phyloP scores from a whole-genome alignment of 2,329 filamentous ascomycete species.

The Lachnellula hyalina region DNA sequence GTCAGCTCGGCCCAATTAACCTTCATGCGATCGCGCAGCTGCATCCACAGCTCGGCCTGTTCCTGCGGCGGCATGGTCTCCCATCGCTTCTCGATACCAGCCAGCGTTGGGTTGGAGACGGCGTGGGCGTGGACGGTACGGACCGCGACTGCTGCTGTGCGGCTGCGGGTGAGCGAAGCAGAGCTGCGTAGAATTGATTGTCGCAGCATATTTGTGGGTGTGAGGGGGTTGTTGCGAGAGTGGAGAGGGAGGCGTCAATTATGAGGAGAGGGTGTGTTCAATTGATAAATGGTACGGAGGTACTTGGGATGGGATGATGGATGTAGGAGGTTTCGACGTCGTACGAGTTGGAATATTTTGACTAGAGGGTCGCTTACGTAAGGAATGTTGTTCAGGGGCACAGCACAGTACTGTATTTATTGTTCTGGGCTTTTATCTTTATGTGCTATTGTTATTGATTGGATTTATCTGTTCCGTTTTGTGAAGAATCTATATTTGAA shows the following conservation, averaged over 20 bases:
- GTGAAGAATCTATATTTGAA: too few relatives aligned
- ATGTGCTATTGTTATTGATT: too few relatives aligned
- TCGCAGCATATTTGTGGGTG: conserved; percentile 15
- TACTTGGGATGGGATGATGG: neutral
- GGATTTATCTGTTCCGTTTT: too few relatives aligned
- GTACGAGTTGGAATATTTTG: neutral
- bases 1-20: conserved; percentile 93
- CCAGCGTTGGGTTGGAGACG: conserved; percentile 95
- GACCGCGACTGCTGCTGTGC: neutral
- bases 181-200: conserved; percentile 11
- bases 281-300: neutral
- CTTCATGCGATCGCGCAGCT: conserved; percentile 97
- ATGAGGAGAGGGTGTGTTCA: neutral
- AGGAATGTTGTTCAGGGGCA: too few relatives aligned
- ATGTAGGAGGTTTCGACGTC: neutral
- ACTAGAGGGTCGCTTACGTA: neutral
- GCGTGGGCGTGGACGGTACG: conserved; percentile 58
- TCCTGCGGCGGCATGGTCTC: conserved; percentile 96
- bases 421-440: too few relatives aligned
- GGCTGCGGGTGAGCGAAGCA: too few relatives aligned
- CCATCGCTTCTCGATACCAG: conserved; percentile 99
- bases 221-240: neutral
- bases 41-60: conserved; percentile 99
- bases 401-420: too few relatives aligned
- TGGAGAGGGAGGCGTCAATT: neutral